A percentile compares a stretch with the other conserved stretches of the same genome.
These are phyloP conservation scores for Verticillium nonalfalfae DNA, from an alignment of 2,329 filamentous ascomycete genomes.

Conservation along the genomic window DNA sequence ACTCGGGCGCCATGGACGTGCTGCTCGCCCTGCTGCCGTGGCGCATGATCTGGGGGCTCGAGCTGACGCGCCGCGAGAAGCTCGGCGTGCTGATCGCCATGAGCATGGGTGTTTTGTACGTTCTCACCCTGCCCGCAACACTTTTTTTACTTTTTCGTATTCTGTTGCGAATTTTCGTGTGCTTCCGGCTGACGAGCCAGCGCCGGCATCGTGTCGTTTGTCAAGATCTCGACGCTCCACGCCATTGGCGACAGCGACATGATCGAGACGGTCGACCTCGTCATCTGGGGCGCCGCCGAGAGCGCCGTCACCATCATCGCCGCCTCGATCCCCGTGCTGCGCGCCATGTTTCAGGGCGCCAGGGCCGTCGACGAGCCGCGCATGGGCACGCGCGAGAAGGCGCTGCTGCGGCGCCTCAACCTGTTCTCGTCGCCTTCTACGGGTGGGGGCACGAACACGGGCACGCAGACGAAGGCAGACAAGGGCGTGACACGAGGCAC, in stretches of 20 bases:
- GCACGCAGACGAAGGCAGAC: not conserved
- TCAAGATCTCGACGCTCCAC: constrained; percentile 20
- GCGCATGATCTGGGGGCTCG: constrained; percentile 31
- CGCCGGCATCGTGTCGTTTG: constrained; percentile 22
- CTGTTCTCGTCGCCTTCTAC: not conserved
- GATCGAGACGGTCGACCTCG: constrained; percentile 13
- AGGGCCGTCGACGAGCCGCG: constrained; percentile 1
- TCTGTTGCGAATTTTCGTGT: too few species aligned
- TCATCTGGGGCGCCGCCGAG: constrained; percentile 22
- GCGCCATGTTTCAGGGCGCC: constrained; percentile 15
- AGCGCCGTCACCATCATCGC: constrained; percentile 21
- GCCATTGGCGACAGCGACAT: constrained; percentile 14
- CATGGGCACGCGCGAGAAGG: constrained; percentile 6
- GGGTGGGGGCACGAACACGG: not conserved
- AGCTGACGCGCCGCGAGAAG: constrained; percentile 32
- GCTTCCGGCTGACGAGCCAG: constrained; percentile 10
- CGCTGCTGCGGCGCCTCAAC: constrained; percentile 1
- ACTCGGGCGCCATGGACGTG: constrained; percentile 31
- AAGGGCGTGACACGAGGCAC: not conserved
- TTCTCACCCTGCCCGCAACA: not conserved
- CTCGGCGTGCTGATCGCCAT: constrained; percentile 32
- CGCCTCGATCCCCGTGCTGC: constrained; percentile 24
- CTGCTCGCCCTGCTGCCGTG: constrained; percentile 31
- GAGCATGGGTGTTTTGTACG: constrained; percentile 35
- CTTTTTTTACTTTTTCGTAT: too few species aligned